These are phyloP conservation scores for Penstemon newberryi DNA, from an alignment of 257 asterid genomes.

Conservation along the genomic window DNA sequence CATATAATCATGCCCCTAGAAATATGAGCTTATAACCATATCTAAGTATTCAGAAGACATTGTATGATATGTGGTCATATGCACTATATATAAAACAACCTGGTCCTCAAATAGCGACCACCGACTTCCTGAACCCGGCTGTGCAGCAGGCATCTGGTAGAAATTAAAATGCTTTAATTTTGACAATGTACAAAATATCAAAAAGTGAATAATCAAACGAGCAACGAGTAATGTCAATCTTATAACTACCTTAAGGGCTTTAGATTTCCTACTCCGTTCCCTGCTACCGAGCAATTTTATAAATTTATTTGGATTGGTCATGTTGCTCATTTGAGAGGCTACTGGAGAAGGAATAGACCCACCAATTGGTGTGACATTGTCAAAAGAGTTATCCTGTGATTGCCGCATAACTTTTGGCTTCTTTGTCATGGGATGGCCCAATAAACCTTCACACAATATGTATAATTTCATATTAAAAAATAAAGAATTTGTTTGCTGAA, in stretches of 20 bases:
- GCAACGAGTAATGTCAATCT: constrained; percentile 22
- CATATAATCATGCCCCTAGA: constrained; percentile 17
- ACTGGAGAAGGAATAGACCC: constrained; percentile 83
- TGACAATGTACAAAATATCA: constrained; percentile 22
- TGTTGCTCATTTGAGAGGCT: constrained; percentile 86
- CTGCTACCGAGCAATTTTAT: constrained; percentile 75
- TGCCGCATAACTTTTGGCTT: constrained; percentile 77
- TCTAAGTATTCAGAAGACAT: constrained; percentile 20
- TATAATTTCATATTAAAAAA: constrained; percentile 22
- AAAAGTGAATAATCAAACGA: constrained; percentile 14
- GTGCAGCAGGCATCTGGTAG: constrained; percentile 70
- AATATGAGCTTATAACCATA: constrained; percentile 15
- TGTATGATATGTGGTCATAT: neutral
- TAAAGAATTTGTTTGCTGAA: constrained; percentile 26
- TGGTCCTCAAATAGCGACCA: constrained; percentile 95
- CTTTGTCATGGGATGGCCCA: constrained; percentile 69
- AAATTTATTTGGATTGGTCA: constrained; percentile 73
- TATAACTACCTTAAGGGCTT: constrained; percentile 66
- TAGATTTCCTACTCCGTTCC: constrained; percentile 82
- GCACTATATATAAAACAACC: constrained; percentile 45
- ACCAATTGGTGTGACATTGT: constrained; percentile 56
- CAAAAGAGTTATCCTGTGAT: constrained; percentile 68
- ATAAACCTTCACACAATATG: constrained; percentile 59
- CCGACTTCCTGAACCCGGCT: constrained; percentile 66
- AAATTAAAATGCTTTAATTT: constrained; percentile 36